Conservation (phyloP, 106 monocot genomes). For the Dioscorea alata region DNA sequence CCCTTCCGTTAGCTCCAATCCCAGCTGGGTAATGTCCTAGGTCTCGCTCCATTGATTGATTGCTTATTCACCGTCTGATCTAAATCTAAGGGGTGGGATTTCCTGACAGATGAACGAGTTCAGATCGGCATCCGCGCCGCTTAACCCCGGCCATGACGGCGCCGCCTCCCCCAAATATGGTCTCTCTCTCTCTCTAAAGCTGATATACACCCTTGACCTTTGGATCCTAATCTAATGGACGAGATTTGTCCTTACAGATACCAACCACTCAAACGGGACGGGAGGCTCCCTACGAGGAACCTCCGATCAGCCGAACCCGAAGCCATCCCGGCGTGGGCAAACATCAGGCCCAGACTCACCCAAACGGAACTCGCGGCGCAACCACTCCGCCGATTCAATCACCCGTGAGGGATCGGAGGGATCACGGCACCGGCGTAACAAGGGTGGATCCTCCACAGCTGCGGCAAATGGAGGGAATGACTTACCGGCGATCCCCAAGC, state of each 20-base stretch:
- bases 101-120: slow-evolving; percentile 14
- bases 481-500: slow-evolving; percentile 11
- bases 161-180: no score
- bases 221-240: no score
- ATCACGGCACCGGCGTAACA: no score
- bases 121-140: slow-evolving; percentile 11
- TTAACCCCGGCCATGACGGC: neutral
- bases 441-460: no score
- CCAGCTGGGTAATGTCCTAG: neutral
- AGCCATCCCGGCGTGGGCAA: slow-evolving; percentile 2
- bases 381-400: no score
- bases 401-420: neutral
- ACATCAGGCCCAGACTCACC: no score
- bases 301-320: neutral
- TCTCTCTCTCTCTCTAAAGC: no score
- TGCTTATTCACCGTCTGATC: neutral
- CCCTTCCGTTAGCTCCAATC: slow-evolving; percentile 1
- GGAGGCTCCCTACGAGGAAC: neutral
- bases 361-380: no score
- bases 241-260: neutral
- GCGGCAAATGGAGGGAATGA: neutral
- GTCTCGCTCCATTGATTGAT: neutral
- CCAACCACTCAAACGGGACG: neutral
- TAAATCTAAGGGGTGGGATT: neutral
- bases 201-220: no score